Base-by-base conservation (phyloP, 257 asterid genomes). In the Schizonepeta tenuifolia region DNA sequence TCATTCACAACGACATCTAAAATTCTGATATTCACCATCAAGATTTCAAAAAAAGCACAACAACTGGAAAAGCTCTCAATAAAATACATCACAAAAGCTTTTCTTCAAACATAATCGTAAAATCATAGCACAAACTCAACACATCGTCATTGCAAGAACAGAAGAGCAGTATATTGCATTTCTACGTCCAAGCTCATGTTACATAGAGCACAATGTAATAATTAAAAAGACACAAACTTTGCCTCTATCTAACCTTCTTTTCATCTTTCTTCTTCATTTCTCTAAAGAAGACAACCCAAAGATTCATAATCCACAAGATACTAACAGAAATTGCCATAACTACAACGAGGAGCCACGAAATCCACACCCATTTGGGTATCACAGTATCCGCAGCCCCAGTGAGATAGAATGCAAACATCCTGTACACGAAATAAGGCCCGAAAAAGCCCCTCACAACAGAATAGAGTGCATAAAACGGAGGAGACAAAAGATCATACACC, bases 331-430 rank as follows among this genome's bases (percentile, higher is more conserved):
- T 94, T 0, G 99, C 97, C 65, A 44, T 75, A 10, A 76, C 68
- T 21, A 94, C 87, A 9, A 94, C 93, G 24, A 79, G 20, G 57
- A 91, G 71, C 99, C 99, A 94, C 3, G 97, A 88, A 76, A 89
- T 36, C 99, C 97, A 91, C 10, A 85, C 75, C 97, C 97, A 94
- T 74, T 75, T 88, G 24, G 99, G 99, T 36, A 94, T 87, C 31
- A 87, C 90, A 47, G 14, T 26, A 70, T 90, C 88, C 1, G 86
- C 96, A 24, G 79, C 88, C 24, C 96, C 98, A 62, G 83, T 81
- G 59, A 75, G 22, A 74, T 83, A 93, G 77, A 86, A 91, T 10
- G 49, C 55, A 57, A 85, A 17, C 99, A 94, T 94, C 55, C 79
- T 73, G 33, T 76, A 91, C 36, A 94, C 89, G 67, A 94, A 91